These are phyloP conservation scores for Encephalitozoon romaleae DNA, from an alignment of 371 early-diverging fungal species.

Conservation along the genomic window DNA sequence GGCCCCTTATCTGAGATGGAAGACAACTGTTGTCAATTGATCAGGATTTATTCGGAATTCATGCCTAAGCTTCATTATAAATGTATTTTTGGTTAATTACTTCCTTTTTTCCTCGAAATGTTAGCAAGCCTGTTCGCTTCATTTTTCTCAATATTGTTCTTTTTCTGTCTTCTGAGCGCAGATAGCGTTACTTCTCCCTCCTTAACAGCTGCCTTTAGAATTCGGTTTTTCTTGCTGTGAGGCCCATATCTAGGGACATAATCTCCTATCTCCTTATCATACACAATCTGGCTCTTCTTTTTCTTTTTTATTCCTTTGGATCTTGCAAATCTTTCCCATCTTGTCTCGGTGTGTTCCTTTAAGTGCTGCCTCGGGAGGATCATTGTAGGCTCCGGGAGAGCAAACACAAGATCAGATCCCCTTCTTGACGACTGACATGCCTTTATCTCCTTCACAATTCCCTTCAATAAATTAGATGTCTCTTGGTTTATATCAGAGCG, in stretches of 20 bases:
- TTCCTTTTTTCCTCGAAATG: not conserved
- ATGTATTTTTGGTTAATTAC: not conserved
- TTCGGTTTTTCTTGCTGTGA: conserved; percentile 67
- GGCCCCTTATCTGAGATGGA: conserved; percentile 12
- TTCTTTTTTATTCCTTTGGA: conserved; percentile 83
- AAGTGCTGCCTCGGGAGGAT: conserved; percentile 8
- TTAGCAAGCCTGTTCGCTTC: conserved; percentile 3
- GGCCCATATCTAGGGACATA: conserved; percentile 82
- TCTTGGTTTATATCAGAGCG: not conserved
- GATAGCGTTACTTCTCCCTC: conserved; percentile 65
- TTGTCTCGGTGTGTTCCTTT: conserved; percentile 63
- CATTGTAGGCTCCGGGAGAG: not conserved
- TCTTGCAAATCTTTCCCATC: conserved; percentile 97
- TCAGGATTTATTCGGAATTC: not conserved
- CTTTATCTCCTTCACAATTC: conserved; percentile 21
- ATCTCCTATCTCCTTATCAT: conserved; percentile 73
- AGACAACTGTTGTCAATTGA: not conserved
- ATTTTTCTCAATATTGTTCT: conserved; percentile 34
- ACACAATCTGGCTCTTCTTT: conserved; percentile 68
- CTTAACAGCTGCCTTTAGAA: conserved; percentile 70
- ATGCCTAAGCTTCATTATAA: not conserved
- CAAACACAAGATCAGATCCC: conserved; percentile 28
- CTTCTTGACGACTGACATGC: not conserved
- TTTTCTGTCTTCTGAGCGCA: conserved; percentile 25
- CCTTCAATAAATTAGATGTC: conserved; percentile 3